These are phyloP conservation scores for Castanospermum australe DNA, from an alignment of 306 rosid species.

Conservation along the genomic window DNA sequence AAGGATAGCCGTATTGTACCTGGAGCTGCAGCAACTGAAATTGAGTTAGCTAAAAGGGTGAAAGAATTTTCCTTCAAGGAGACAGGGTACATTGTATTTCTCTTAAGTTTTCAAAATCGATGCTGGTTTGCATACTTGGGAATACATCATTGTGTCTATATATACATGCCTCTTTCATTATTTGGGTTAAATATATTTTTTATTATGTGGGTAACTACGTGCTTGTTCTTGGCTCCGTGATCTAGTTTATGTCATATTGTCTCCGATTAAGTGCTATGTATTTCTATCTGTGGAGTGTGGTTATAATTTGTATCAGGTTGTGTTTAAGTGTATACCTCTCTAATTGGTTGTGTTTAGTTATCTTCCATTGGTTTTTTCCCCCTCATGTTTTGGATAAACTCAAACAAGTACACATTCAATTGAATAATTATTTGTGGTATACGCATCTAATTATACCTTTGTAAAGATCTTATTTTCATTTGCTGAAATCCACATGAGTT, in stretches of 20 bases:
- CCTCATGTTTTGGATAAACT: neutral
- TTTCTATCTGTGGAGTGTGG: neutral
- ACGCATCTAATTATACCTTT: neutral
- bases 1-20: constrained; percentile 89
- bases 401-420: neutral
- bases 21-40: constrained; percentile 95
- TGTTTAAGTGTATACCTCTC: neutral
- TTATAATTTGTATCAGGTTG: neutral
- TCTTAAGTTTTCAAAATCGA: neutral
- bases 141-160: neutral
- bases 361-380: neutral
- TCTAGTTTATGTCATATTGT: neutral
- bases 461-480: neutral
- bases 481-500: neutral
- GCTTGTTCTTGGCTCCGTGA: neutral
- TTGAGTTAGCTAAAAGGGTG: constrained; percentile 82
- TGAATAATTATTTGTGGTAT: neutral
- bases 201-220: neutral
- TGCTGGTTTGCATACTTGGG: neutral
- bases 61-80: constrained; percentile 88
- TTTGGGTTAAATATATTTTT: neutral
- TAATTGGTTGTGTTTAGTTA: neutral
- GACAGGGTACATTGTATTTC: constrained; percentile 64
- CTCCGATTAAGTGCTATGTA: neutral
- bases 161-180: neutral